Conservation (phyloP, 441 rosid genomes). For the Populus hybrid region DNA sequence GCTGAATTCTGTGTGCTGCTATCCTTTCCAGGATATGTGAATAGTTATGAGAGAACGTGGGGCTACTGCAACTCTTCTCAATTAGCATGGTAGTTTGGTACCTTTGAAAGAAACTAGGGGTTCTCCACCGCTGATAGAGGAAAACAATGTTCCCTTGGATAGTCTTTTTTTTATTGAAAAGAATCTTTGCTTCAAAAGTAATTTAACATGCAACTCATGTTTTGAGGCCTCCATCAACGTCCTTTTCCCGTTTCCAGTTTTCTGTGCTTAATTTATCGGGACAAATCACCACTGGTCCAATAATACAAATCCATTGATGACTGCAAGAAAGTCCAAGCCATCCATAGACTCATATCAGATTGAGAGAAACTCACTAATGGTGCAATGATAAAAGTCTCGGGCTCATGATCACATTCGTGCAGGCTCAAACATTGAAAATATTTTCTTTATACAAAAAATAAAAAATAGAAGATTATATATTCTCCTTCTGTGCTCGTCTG, state of each 20-base stretch:
- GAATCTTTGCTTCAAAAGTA: neutral
- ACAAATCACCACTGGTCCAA: neutral
- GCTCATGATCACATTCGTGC: neutral
- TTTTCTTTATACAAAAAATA: too few species aligned
- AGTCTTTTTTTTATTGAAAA: too few species aligned
- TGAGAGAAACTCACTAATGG: neutral
- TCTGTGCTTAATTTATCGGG: neutral
- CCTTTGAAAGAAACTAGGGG: neutral
- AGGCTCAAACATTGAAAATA: neutral
- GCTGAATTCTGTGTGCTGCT: neutral
- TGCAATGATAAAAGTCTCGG: neutral
- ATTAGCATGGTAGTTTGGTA: neutral
- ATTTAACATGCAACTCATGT: neutral
- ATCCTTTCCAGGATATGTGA: neutral
- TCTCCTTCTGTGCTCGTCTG: neutral
- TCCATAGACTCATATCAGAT: neutral
- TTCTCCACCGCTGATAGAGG: neutral
- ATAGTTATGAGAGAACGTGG: neutral
- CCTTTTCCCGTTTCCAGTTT: neutral
- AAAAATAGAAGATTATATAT: neutral
- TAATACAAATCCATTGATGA: neutral
- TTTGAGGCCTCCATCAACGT: neutral
- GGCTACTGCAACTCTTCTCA: neutral
- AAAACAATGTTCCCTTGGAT: neutral
- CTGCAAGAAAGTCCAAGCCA: neutral